Percentiles rank a stretch among this genome's conserved stretches.
These are phyloP conservation scores for Cajanus cajan DNA, from an alignment of 306 rosid species.

Conservation along the genomic window DNA sequence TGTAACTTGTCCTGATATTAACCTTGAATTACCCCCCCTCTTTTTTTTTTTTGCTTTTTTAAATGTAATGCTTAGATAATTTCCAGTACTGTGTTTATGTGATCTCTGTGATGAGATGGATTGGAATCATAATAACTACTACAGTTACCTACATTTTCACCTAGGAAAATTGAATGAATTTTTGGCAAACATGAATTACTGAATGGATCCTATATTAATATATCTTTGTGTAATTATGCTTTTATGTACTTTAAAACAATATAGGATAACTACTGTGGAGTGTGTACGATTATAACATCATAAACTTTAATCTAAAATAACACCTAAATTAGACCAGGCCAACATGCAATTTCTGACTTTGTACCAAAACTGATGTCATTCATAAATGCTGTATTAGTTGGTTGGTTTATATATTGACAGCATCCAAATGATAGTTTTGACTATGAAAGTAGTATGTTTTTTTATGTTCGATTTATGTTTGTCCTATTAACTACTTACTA, in stretches of 20 bases:
- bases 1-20: not conserved
- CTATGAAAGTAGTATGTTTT: not conserved
- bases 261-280: not conserved
- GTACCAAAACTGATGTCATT: not conserved
- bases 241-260: not conserved
- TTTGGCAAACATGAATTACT: slow-evolving; percentile 10
- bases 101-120: slow-evolving; percentile 8
- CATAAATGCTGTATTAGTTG: not conserved
- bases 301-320: not conserved
- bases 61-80: not conserved
- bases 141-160: not conserved
- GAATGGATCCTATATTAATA: not conserved
- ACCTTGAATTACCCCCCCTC: slow-evolving; percentile 16
- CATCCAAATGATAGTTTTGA: not conserved
- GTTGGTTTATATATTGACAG: not conserved
- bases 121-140: not conserved
- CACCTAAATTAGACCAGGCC: not conserved
- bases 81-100: not conserved
- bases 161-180: slow-evolving; percentile 4
- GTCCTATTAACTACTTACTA: not conserved
- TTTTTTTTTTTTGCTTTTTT: no score
- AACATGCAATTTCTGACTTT: not conserved
- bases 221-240: not conserved
- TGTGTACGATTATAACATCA: not conserved
- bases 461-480: slow-evolving; percentile 1